These are phyloP conservation scores for Circinella umbellata DNA, from an alignment of 371 early-diverging fungal genomes.

Conservation along the genomic window DNA sequence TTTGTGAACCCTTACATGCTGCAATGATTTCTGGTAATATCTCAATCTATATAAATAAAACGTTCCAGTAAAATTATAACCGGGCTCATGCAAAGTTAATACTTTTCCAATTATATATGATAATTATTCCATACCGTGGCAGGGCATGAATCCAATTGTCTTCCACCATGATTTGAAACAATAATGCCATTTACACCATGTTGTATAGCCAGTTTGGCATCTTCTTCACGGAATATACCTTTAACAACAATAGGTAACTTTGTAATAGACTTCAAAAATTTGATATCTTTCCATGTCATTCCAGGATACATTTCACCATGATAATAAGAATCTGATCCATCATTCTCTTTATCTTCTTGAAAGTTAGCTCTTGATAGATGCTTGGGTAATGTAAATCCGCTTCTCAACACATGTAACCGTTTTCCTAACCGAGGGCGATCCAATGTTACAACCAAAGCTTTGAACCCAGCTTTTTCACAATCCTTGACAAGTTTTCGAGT, in stretches of 20 bases:
- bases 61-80: background rate
- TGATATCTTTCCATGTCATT: conserved; percentile 73
- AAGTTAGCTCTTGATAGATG: conserved; percentile 20
- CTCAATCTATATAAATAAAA: conserved; percentile 38
- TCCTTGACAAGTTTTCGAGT: conserved; percentile 58
- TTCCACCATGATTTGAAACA: conserved; percentile 82
- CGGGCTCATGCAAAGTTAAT: background rate
- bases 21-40: conserved; percentile 66
- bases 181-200: conserved; percentile 69
- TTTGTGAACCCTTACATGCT: conserved; percentile 48
- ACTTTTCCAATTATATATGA: background rate
- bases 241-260: conserved; percentile 73
- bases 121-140: conserved; percentile 37
- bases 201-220: conserved; percentile 68
- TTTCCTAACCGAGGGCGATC: conserved; percentile 77
- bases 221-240: conserved; percentile 72
- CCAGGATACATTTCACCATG: conserved; percentile 29
- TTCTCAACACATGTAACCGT: conserved; percentile 40
- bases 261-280: conserved; percentile 68
- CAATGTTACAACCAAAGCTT: conserved; percentile 75
- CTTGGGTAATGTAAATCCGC: conserved; percentile 51
- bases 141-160: conserved; percentile 71
- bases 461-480: conserved; percentile 68
- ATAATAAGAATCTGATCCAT: conserved; percentile 24
- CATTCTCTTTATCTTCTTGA: conserved; percentile 19